A percentile compares a stretch with the other conserved stretches of the same genome.
Conservation (phyloP, 257 asterid species). For the Solanum pinnatisectum region DNA sequence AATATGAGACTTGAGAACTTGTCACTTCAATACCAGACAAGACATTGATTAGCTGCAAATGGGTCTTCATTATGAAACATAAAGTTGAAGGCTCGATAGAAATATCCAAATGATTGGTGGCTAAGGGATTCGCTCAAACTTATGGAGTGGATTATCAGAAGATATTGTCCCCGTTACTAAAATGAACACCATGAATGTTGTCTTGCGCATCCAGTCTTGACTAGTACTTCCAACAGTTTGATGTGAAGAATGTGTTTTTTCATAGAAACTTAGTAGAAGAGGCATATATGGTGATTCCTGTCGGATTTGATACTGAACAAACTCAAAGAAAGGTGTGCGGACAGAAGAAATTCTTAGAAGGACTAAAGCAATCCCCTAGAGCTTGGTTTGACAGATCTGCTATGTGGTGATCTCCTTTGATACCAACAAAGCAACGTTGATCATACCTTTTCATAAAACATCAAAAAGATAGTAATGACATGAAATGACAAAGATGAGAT, state of each 20-base stretch:
- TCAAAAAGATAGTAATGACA: not conserved
- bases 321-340: not conserved
- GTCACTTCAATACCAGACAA: not conserved
- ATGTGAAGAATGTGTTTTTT: not conserved
- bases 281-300: not conserved
- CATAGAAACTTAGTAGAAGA: not conserved
- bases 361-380: not conserved
- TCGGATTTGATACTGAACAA: not conserved
- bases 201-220: not conserved
- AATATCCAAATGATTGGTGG: not conserved
- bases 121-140: not conserved
- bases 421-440: not conserved
- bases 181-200: not conserved
- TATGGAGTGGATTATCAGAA: not conserved
- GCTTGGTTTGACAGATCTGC: not conserved
- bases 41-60: not conserved
- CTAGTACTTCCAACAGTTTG: not conserved
- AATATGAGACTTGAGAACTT: not conserved
- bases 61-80: not conserved
- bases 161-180: not conserved
- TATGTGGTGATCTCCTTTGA: not conserved
- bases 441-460: not conserved
- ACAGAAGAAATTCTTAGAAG: not conserved
- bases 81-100: not conserved
- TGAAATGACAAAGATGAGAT: not conserved